Base-by-base conservation (phyloP, 176 grass and related monocot species). In the Alloteropsis semialata region DNA sequence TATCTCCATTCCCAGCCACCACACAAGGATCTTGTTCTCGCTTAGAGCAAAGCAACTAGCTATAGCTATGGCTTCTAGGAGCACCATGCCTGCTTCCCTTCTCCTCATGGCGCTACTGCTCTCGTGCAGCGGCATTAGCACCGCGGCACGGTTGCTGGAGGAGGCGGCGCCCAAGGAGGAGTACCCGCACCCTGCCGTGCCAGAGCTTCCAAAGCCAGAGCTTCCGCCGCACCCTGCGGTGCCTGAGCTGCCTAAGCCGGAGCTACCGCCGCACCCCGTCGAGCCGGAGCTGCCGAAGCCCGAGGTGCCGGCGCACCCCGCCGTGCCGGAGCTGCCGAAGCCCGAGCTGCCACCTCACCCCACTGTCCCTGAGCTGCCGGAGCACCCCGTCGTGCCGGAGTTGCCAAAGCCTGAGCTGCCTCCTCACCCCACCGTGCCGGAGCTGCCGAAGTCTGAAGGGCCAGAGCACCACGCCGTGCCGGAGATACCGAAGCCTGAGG, bases 41-140 rank as follows among this genome's bases (percentile, higher is more conserved):
- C 17, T 16, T 30, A 45, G 43, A 13, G 43, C 8, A 4, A 49
- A 25, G 62, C 5, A 10, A 30, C 25, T 27, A n/a, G 45, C 15
- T 2, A 86, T 5, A 86, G 44, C 44, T 2, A 86, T 80, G 84
- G 56, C 11, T 59, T 73, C 67, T 34, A 86, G 32, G 56, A 86
- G 22, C 45, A 59, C 38, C 44, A 38, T 69, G 55, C n/a, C 66
- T 18, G 15, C 49, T 1, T 4, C 43, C 36, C 43, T 80, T 54
- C 33, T 87, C 62, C 6, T 55, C 72, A 55, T 38, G 5, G 72
- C 30, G 28, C 43, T 74, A 49, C 32, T 75, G 32, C 49, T 75
- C 72, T 24, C 72, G 5, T 75, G 50, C 50, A 75, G 72, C 33
- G 21, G 29, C 70, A 73, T 34, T 8, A 51, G 45, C 18, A 2